Conservation (phyloP, 2,329 filamentous ascomycete genomes). For the Cylindrodendrum hubeiense region DNA sequence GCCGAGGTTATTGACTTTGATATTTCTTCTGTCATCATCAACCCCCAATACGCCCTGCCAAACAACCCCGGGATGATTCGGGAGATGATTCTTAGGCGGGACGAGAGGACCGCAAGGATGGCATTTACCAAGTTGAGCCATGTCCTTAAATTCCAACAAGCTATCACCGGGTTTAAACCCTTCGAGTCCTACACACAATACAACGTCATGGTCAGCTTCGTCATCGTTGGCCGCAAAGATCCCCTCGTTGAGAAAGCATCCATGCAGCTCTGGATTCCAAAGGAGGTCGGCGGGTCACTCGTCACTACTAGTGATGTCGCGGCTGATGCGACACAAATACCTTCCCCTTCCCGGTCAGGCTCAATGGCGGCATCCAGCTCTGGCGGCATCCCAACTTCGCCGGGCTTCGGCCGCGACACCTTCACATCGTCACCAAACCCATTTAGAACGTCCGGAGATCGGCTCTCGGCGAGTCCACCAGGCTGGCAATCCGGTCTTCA, state of each 20-base stretch:
- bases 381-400: constrained; percentile 2
- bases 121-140: constrained; percentile 43
- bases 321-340: constrained; percentile 15
- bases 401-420: constrained; percentile 8
- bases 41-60: constrained; percentile 47
- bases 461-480: constrained; percentile 17
- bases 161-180: constrained; percentile 48
- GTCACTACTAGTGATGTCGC: constrained; percentile 45
- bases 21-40: constrained; percentile 43
- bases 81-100: constrained; percentile 47
- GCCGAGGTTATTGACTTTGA: constrained; percentile 49
- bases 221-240: constrained; percentile 39
- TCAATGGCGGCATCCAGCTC: constrained; percentile 31
- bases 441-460: constrained; percentile 9
- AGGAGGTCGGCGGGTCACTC: constrained; percentile 42
- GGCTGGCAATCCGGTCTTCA: constrained; percentile 32
- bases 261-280: constrained; percentile 50
- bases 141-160: constrained; percentile 49
- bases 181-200: constrained; percentile 46
- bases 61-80: constrained; percentile 24
- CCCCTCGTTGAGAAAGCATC: constrained; percentile 45
- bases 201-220: constrained; percentile 45
- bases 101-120: constrained; percentile 48
- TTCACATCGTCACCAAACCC: constrained; percentile 6
- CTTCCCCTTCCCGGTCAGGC: constrained; percentile 27